Conservation (phyloP, 768 basidiomycete species). For the Amanita jacksonii region DNA sequence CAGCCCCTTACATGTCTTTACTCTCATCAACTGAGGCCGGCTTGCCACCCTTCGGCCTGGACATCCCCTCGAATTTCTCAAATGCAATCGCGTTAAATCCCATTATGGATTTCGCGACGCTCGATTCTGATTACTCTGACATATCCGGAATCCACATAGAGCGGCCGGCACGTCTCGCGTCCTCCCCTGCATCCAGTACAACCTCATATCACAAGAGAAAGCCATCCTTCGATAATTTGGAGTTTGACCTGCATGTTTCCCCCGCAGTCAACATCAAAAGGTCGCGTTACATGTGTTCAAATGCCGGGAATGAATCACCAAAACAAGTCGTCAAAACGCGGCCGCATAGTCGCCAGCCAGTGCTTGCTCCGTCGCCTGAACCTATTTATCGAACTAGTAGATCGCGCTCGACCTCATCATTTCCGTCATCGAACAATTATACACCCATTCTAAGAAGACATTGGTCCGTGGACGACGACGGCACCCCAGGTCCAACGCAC, state of each 20-base stretch:
- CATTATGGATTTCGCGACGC: constrained; percentile 1
- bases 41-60: not conserved
- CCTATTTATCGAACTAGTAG: constrained; percentile 49
- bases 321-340: constrained; percentile 36
- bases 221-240: not conserved
- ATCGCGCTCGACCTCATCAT: constrained; percentile 56
- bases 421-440: constrained; percentile 30
- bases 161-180: not conserved
- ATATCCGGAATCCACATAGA: not conserved
- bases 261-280: not conserved
- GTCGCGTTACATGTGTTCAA: not conserved
- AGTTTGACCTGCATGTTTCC: not conserved
- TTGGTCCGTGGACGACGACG: constrained; percentile 46
- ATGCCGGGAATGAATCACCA: constrained; percentile 15
- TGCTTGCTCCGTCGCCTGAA: constrained; percentile 36
- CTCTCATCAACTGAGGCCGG: constrained; percentile 3
- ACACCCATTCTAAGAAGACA: constrained; percentile 28
- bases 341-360: constrained; percentile 30
- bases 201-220: constrained; percentile 6
- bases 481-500: constrained; percentile 39
- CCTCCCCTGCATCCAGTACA: not conserved
- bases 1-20: not conserved
- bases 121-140: constrained; percentile 2
- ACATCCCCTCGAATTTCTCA: not conserved
- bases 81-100: not conserved